These are phyloP conservation scores for Pseudogymnoascus sp. DNA, from an alignment of 2,329 filamentous ascomycete genomes.

Conservation along the genomic window DNA sequence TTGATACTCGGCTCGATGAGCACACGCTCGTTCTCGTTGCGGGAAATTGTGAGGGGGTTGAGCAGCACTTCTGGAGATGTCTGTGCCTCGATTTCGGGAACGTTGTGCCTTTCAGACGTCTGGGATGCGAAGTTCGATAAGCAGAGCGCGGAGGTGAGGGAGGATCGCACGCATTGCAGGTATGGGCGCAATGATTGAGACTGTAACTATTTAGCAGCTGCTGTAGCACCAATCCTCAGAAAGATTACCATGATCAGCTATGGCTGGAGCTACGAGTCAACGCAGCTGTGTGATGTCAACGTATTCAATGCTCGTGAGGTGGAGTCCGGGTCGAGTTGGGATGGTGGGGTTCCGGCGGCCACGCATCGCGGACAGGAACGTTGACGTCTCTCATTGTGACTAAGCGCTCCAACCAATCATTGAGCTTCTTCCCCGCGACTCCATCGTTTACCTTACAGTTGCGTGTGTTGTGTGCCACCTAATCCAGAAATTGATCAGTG, in stretches of 20 bases:
- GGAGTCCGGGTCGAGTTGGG: conserved; percentile 8
- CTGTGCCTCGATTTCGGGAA: conserved; percentile 90
- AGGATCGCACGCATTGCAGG: conserved; percentile 91
- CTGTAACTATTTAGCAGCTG: conserved; percentile 35
- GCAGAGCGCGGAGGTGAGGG: conserved; percentile 85
- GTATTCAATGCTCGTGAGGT: conserved; percentile 7
- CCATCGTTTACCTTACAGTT: conserved; percentile 1
- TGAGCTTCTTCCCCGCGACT: conserved; percentile 8
- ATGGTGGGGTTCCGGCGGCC: conserved; percentile 8
- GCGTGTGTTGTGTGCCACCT: conserved; percentile 6
- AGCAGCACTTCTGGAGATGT: conserved; percentile 90
- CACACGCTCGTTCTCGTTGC: conserved; percentile 96
- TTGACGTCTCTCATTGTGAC: conserved; percentile 8
- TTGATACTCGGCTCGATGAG: conserved; percentile 96
- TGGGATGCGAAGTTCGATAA: conserved; percentile 97
- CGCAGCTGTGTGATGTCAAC: conserved; percentile 7
- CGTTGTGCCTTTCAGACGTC: conserved; percentile 93
- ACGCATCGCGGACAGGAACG: conserved; percentile 8
- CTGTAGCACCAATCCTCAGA: not conserved
- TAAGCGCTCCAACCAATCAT: conserved; percentile 3
- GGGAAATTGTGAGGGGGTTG: conserved; percentile 80
- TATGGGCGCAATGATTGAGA: conserved; percentile 97
- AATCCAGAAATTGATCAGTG: conserved; percentile 6
- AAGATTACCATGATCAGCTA: conserved; percentile 1
- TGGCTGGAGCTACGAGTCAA: conserved; percentile 6